Base-by-base conservation (phyloP, 2,329 filamentous ascomycete genomes). In the Berkeleyomyces rouxiae region DNA sequence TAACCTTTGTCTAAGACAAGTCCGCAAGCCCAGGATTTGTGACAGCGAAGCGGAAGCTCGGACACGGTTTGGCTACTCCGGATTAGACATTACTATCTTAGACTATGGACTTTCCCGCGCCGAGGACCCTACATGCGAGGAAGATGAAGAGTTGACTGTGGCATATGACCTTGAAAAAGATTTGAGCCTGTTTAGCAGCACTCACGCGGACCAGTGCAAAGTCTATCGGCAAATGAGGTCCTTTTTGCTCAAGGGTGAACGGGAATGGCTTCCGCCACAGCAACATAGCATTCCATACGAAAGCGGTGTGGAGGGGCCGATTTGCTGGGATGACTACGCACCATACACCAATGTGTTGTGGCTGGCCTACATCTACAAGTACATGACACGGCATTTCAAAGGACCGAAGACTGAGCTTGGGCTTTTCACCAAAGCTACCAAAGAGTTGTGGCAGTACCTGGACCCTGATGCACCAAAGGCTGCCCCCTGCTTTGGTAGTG, bases 261-360 rank as follows among this genome's bases (percentile, higher is more conserved):
- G 80, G 11, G 72, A 73, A 3, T 79, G 76, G 65, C 72, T 82
- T 3, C 76, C 77, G 1, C 75, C 79, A 0, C 70, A 74, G 59
- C 70, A 72, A 2, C 79, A 82, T 70, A 70, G 71, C 58, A 74
- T 69, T 3, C 75, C 79, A 0, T 81, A 82, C 67, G 74, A 75
- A 39, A 72, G 77, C 63, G 78, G 77, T 0, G 47, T 61, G 4
- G 64, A 63, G 31, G 63, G 63, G 0, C 70, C 77, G 3, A 73
- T 83, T 9, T 77, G 75, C 1, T 86, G 83, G 83, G 70, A 74
- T 4, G 74, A 72, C 0, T 78, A 80, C 66, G 76, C 76, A 37
- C 81, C 83, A 0, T 85, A 85, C 69, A 84, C 80, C 3, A 86
- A 86, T 66, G 81, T 85, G 1, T 72, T 86, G 16, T 86, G 83